Evolutionary conservation across 2,329 filamentous ascomycete species (phyloP).

Genomic region (Diaporthe capsici): DNA sequence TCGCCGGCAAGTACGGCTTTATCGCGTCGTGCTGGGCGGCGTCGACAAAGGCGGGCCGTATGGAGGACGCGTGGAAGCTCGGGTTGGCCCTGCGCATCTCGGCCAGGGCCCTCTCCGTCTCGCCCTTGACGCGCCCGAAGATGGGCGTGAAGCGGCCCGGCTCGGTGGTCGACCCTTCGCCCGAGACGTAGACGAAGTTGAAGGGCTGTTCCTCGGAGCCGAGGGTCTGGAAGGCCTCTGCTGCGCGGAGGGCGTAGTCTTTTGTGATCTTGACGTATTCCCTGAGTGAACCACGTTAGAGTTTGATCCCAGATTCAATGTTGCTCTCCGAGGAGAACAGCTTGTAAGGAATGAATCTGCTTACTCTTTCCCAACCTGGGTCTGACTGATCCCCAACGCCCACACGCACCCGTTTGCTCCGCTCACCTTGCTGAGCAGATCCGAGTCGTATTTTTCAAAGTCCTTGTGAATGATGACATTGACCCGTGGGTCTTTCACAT

Average conservation of each 20-base stretch:
- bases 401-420: slow-evolving; percentile 80
- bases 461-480: slow-evolving; percentile 78
- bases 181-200: slow-evolving; percentile 80
- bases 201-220: slow-evolving; percentile 64
- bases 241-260: slow-evolving; percentile 75
- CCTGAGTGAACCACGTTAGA: slow-evolving; percentile 45
- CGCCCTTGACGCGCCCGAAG: slow-evolving; percentile 77
- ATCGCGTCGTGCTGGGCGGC: slow-evolving; percentile 56
- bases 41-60: slow-evolving; percentile 75
- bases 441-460: slow-evolving; percentile 71
- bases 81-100: slow-evolving; percentile 61
- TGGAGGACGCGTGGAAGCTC: slow-evolving; percentile 66
- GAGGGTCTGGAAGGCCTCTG: slow-evolving; percentile 69
- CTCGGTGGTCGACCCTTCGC: slow-evolving; percentile 69
- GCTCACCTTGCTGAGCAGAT: slow-evolving; percentile 70
- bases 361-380: slow-evolving; percentile 70
- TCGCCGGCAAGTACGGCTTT: slow-evolving; percentile 57
- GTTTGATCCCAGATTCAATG: too few relatives aligned
- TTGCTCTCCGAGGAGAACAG: too few relatives aligned
- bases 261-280: slow-evolving; percentile 79
- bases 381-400: slow-evolving; percentile 78
- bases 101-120: slow-evolving; percentile 72
- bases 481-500: slow-evolving; percentile 69
- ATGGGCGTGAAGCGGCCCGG: slow-evolving; percentile 69
- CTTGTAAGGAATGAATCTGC: slow-evolving; percentile 42